phyloP scores from a whole-genome alignment of 306 rosid species.

The Sindora glabra region DNA sequence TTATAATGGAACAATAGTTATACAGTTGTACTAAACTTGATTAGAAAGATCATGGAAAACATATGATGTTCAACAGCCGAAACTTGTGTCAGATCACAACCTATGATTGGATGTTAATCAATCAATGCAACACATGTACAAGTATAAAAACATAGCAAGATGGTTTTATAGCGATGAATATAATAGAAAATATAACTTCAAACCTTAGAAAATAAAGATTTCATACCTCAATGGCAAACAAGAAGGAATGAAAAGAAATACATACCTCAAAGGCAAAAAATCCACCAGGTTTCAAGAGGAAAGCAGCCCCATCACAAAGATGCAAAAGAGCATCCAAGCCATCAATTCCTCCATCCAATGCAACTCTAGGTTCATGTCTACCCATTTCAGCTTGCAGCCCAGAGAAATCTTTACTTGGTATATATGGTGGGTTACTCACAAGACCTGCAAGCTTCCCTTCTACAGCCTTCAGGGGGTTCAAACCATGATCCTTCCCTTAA shows the following conservation, averaged over 20 bases:
- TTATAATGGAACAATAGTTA: too few species aligned
- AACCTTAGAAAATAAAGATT: too few species aligned
- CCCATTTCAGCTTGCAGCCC: conserved; percentile 88
- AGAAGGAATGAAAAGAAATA: background rate
- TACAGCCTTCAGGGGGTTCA: conserved; percentile 58
- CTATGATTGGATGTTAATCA: too few species aligned
- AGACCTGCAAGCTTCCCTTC: conserved; percentile 65
- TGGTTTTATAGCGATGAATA: too few species aligned
- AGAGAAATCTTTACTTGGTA: conserved; percentile 62
- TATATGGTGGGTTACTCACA: conserved; percentile 87
- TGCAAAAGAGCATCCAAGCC: conserved; percentile 68
- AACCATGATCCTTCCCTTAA: conserved; percentile 87
- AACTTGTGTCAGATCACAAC: too few species aligned
- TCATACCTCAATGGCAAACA: too few species aligned
- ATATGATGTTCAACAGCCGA: too few species aligned
- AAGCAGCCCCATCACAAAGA: conserved; percentile 71
- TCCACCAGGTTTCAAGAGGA: conserved; percentile 74
- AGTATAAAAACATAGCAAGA: too few species aligned
- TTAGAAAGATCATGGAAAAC: too few species aligned
- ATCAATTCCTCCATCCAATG: conserved; percentile 71
- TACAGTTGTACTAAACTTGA: too few species aligned
- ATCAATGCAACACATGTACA: too few species aligned
- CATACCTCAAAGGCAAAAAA: conserved; percentile 84
- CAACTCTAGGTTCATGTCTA: conserved; percentile 64
- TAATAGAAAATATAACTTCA: too few species aligned